Evolutionary conservation across 345 rosid species (phyloP).

Genomic region (Citrus inodora): DNA sequence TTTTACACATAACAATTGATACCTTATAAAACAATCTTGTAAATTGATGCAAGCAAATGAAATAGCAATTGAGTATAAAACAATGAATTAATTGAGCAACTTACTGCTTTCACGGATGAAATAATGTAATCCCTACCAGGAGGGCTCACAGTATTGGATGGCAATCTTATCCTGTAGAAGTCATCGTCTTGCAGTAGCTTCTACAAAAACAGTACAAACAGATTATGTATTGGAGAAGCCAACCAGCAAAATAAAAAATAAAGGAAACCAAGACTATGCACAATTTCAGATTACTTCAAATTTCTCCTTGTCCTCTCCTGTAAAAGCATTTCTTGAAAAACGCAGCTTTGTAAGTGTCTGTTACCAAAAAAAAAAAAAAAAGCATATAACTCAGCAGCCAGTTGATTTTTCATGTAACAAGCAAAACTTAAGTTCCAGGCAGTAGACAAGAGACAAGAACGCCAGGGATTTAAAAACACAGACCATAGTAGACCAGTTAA

Average conservation of each 20-base stretch:
- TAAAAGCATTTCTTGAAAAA: slow-evolving; percentile 65
- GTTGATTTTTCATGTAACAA: neutral
- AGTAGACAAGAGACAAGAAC: neutral
- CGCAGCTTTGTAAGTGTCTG: slow-evolving; percentile 93
- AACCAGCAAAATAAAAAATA: neutral
- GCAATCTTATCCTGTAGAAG: slow-evolving; percentile 83
- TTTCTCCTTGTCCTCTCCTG: slow-evolving; percentile 59
- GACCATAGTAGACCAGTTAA: neutral
- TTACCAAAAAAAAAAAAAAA: neutral
- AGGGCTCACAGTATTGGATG: slow-evolving; percentile 77
- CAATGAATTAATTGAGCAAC: slow-evolving; percentile 17
- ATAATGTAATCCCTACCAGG: slow-evolving; percentile 69
- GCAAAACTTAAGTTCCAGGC: neutral
- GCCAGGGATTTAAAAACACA: neutral
- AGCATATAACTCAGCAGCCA: neutral
- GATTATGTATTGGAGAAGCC: neutral
- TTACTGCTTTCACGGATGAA: slow-evolving; percentile 89
- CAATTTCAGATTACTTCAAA: slow-evolving; percentile 49
- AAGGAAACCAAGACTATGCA: neutral
- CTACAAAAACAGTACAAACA: slow-evolving; percentile 38
- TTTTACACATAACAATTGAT: neutral
- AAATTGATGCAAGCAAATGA: neutral
- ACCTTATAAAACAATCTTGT: neutral
- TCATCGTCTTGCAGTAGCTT: slow-evolving; percentile 72
- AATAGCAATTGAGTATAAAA: neutral